Percentiles rank a stretch among this genome's conserved stretches.
Conservation (phyloP, 768 basidiomycete species). For the Trametes punicea region DNA sequence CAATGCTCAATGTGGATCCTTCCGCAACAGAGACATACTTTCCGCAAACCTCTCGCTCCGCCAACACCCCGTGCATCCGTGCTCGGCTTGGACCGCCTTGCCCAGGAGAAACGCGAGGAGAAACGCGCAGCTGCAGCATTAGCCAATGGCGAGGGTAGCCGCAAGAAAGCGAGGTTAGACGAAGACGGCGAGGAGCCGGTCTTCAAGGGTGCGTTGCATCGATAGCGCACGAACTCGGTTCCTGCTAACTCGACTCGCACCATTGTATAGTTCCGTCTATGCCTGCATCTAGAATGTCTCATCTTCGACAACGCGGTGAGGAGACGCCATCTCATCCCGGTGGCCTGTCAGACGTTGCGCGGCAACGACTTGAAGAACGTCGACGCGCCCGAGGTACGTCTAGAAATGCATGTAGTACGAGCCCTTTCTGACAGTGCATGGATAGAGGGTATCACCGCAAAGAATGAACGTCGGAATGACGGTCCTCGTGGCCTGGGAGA, state of each 20-base stretch:
- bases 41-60: constrained; percentile 71
- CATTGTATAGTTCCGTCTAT: constrained; percentile 84
- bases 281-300: constrained; percentile 54
- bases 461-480: constrained; percentile 51
- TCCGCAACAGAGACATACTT: constrained; percentile 65
- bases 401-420: background rate
- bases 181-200: constrained; percentile 55
- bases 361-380: constrained; percentile 73
- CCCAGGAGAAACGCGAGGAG: constrained; percentile 85
- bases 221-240: background rate
- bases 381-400: constrained; percentile 56
- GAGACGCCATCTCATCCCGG: constrained; percentile 95
- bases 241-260: background rate
- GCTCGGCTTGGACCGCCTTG: constrained; percentile 85
- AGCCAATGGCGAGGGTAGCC: constrained; percentile 45
- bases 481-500: constrained; percentile 82
- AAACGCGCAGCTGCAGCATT: constrained; percentile 63
- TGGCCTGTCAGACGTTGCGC: constrained; percentile 76
- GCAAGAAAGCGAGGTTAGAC: constrained; percentile 63
- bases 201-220: constrained; percentile 73
- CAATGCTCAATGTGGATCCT: constrained; percentile 3
- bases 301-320: constrained; percentile 70
- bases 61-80: constrained; percentile 76
- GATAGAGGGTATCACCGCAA: constrained; percentile 69
- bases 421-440: background rate